Evolutionary conservation across 1,139 yeast genomes (phyloP).

Genomic region (Pichia sp.): DNA sequence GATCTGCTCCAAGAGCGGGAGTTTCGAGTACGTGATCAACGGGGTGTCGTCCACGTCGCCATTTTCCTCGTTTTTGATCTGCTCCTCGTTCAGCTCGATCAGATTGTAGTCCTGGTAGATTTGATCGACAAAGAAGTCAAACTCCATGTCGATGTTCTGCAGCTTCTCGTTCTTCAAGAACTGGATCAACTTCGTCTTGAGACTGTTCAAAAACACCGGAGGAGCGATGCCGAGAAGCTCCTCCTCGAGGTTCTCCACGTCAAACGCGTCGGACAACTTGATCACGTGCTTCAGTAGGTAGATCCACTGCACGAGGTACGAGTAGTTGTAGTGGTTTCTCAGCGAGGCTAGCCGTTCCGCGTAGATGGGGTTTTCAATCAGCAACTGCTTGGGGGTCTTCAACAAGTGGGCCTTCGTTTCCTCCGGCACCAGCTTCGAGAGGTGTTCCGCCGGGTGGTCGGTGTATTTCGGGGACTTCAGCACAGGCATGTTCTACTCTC

Average conservation of each 20-base stretch:
- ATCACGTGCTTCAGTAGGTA: slow-evolving; percentile 43
- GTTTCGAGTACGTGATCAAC: slow-evolving; percentile 35
- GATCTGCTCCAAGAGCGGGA: slow-evolving; percentile 37
- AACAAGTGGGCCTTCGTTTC: slow-evolving; percentile 26
- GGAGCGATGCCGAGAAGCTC: slow-evolving; percentile 46
- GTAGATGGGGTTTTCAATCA: slow-evolving; percentile 30
- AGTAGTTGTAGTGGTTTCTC: slow-evolving; percentile 33
- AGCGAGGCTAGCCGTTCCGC: slow-evolving; percentile 18
- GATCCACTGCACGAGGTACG: slow-evolving; percentile 50
- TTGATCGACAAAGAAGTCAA: slow-evolving; percentile 25
- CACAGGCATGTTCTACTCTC: slow-evolving; percentile 7
- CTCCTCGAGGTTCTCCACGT: slow-evolving; percentile 51
- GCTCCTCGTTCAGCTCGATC: slow-evolving; percentile 13
- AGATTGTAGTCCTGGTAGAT: slow-evolving; percentile 19
- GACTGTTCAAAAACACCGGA: slow-evolving; percentile 37
- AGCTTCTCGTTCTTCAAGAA: slow-evolving; percentile 29
- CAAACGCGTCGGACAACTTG: slow-evolving; percentile 46
- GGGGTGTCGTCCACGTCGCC: slow-evolving; percentile 18
- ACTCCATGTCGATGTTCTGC: slow-evolving; percentile 26
- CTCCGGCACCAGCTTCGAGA: slow-evolving; percentile 29
- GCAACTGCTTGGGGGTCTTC: slow-evolving; percentile 29
- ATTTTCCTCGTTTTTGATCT: slow-evolving; percentile 18
- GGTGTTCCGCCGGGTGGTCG: slow-evolving; percentile 27
- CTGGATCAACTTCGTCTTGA: slow-evolving; percentile 40
- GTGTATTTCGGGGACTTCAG: neutral